Evolutionary conservation across 1,284 basidiomycete species (phyloP), one percentile per base, ranked within the genome.

Genomic region (Ceratobasidium sp.): DNA sequence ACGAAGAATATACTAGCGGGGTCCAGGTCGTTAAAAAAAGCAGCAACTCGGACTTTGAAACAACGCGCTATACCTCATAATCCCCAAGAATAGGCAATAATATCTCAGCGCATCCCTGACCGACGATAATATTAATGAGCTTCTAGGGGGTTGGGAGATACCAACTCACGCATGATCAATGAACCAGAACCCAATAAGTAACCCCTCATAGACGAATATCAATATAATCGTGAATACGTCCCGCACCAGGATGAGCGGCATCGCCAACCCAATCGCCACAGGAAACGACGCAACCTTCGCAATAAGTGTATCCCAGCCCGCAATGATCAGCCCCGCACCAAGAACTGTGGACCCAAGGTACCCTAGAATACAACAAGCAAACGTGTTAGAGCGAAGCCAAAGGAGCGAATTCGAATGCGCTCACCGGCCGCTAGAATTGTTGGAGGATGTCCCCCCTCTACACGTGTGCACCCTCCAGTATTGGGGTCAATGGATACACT

Each of bases 141-240:
- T n/a, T 50, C 29, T 6, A 50, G 22, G 43, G 22, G 22, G 3
- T 49, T 56, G 34, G 35, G 65, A 64, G 45, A 65, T 42, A 38
- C 31, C 35, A 50, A 81, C 87, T 69, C 75, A 92, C 90, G 83
- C 91, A 76, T 93, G 91, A 73, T 87, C 89, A 69, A 92, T 84
- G 76, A 93, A 93, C 91, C 91, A 93, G 74, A 93, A 93, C 0
- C 89, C 91, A 68, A 93, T 83, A 32, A 93, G 80, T 29, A 93
- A 78, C 17, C 83, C 90, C 78, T 93, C 91, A 75, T 90, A 93
- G 29, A 86, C 73, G 34, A 89, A 72, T 22, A 89, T 92, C 42
- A 93, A 80, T n/a, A 90, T 65, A 73, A 93, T 91, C 40, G 91
- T 93, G 73, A 93, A 72, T 80, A 93, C 92, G 76, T 93, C 91